phyloP scores from a whole-genome alignment of 1,284 basidiomycete species.

The Ustilago trichophora region DNA sequence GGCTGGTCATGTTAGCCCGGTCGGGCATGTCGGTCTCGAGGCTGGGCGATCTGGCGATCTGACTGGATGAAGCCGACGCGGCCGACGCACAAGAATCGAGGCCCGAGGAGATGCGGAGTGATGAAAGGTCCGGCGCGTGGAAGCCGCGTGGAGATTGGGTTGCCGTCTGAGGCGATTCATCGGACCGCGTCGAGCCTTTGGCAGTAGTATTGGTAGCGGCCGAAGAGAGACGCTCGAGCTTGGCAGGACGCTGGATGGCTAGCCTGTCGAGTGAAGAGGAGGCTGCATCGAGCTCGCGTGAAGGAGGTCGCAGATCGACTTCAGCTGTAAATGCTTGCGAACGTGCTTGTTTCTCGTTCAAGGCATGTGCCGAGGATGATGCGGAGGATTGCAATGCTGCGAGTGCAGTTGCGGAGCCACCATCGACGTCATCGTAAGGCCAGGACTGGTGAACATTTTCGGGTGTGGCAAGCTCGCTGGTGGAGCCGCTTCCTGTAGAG shows the following conservation, averaged over 20 bases:
- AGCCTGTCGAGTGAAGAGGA: conserved; percentile 17
- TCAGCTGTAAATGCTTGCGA: neutral
- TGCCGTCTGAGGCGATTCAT: conserved; percentile 25
- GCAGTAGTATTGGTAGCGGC: conserved; percentile 32
- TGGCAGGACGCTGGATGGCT: conserved; percentile 34
- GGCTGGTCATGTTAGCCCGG: conserved; percentile 38
- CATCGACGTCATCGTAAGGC: conserved; percentile 14
- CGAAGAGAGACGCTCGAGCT: conserved; percentile 36
- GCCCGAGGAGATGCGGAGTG: conserved; percentile 6
- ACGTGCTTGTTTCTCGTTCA: neutral
- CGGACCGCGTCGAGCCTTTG: conserved; percentile 10
- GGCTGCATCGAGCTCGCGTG: conserved; percentile 3
- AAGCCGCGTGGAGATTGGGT: conserved; percentile 13
- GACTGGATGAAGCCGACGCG: conserved; percentile 1
- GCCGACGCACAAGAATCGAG: neutral
- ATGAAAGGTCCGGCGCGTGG: conserved; percentile 6
- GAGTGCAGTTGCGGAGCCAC: conserved; percentile 5
- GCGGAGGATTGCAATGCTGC: conserved; percentile 22
- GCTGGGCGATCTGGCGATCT: conserved; percentile 3
- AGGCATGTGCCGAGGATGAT: neutral
- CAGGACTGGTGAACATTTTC: conserved; percentile 35
- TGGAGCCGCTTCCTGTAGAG: conserved; percentile 40
- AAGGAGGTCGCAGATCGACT: conserved; percentile 7
- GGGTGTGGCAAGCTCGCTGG: conserved; percentile 46
- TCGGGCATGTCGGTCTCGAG: conserved; percentile 6